Base-by-base conservation (phyloP, 352 stramenopile genomes). In the Phytophthora constricta region DNA sequence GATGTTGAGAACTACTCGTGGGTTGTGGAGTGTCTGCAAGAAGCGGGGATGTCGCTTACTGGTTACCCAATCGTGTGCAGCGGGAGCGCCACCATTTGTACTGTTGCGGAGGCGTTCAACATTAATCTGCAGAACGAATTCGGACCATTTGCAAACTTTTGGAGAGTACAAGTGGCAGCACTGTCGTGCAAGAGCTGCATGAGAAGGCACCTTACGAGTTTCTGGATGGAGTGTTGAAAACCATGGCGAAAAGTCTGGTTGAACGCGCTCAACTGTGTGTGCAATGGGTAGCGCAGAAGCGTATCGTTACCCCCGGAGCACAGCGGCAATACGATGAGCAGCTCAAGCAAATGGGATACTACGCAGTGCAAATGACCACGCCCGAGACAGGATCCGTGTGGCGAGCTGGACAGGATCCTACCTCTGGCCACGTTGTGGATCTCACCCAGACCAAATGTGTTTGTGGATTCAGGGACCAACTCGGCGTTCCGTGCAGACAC, bases 391-490 rank as follows among this genome's bases (percentile, higher is more conserved):
- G 45, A 17, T 19, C 10, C 9, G 25, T 28, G 25, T 17, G 3
- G 25, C 20, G 45, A 33, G 45, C 14, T 9, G 45, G 25, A 22
- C 45, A 52, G 45, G 5, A 33, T 19, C 45, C 45, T 52, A 11
- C 45, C n/a, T 33, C 22, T 52, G 16, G 9, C 9, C 23, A 52
- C 13, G 16, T 9, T 1, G 45, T 52, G 16, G 25, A 52, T 52
- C 10, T 34, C 45, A 20, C 17, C n/a, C 45, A 16, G 7, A 52
- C 27, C 23, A 17, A 28, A 13, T 52, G 45, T 22, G 22, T 20
- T 17, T 52, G 45, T 33, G 45, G 16, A 4, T 52, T 52, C 22
- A 52, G 27, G 22, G 45, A 52, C 20, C 45, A 52, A 17, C 45
- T 20, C 13, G 45, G 45, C 23, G 25, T 52, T 37, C 45, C 45